Conservation (phyloP, 2,329 filamentous ascomycete genomes). For the Botrytis squamosa region DNA sequence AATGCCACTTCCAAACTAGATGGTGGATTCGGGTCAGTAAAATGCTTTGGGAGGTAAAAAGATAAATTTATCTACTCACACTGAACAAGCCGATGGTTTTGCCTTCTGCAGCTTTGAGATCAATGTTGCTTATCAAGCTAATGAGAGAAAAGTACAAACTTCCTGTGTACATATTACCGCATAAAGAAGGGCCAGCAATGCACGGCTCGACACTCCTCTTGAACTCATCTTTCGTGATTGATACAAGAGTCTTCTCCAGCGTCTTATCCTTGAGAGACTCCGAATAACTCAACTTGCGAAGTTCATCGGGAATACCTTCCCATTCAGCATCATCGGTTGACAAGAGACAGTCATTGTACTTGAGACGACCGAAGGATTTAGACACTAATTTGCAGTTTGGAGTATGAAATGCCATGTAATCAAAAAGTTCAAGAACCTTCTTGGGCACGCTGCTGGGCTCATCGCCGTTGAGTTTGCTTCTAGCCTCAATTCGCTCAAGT, state of each 20-base stretch:
- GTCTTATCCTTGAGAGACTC: neutral
- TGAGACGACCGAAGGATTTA: conserved; percentile 3
- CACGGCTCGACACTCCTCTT: neutral
- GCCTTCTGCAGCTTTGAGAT: neutral
- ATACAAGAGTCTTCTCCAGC: neutral
- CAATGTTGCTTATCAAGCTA: conserved; percentile 7
- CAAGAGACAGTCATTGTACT: neutral
- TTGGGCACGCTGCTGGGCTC: too few relatives aligned
- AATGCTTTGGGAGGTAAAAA: neutral
- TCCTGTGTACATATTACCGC: conserved; percentile 14
- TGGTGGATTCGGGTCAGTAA: neutral
- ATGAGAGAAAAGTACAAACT: conserved; percentile 9
- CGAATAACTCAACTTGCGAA: neutral
- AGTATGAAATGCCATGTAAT: conserved; percentile 12
- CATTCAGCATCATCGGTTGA: conserved; percentile 1
- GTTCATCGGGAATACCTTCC: neutral
- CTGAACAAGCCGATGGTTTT: conserved; percentile 11
- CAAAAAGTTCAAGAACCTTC: conserved; percentile 3
- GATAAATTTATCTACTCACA: neutral
- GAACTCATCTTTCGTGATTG: neutral
- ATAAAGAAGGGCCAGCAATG: conserved; percentile 4
- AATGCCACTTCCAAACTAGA: neutral
- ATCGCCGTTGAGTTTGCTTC: neutral
- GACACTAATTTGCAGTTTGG: conserved; percentile 7
- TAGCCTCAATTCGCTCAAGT: neutral